phyloP scores from a whole-genome alignment of 2,329 filamentous ascomycete species.

The Ceratocystis variospora region DNA sequence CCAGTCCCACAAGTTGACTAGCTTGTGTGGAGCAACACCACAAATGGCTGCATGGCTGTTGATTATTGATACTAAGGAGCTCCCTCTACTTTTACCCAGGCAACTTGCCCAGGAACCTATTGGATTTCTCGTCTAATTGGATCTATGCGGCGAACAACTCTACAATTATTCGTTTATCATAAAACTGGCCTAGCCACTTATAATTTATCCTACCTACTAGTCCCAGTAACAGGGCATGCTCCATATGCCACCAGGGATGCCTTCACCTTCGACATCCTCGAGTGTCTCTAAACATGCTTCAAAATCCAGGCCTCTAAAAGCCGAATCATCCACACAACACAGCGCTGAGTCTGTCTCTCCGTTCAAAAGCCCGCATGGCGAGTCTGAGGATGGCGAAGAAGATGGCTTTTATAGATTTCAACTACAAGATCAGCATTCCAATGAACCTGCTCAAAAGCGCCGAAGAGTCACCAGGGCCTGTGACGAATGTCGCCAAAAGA shows the following conservation, averaged over 20 bases:
- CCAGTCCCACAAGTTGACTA: neutral
- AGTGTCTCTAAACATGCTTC: neutral
- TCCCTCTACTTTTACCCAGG: no score
- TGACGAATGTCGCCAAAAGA: conserved; percentile 71
- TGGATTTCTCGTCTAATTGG: neutral
- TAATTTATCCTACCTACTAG: neutral
- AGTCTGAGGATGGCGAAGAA: conserved; percentile 30
- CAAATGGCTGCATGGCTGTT: neutral
- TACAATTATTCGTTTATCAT: neutral
- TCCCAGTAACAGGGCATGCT: neutral
- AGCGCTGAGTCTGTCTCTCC: conserved; percentile 29
- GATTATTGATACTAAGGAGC: no score
- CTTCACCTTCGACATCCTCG: neutral
- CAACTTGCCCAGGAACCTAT: no score
- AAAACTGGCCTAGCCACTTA: neutral
- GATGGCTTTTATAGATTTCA: conserved; percentile 15
- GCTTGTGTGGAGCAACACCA: neutral
- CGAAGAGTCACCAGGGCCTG: conserved; percentile 67
- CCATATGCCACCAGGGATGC: neutral
- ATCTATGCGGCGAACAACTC: neutral
- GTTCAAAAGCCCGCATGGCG: conserved; percentile 33
- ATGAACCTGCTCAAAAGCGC: conserved; percentile 56
- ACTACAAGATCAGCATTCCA: conserved; percentile 28
- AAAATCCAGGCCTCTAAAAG: neutral
- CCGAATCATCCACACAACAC: conserved; percentile 18